Base-by-base conservation (phyloP, 495 filamentous ascomycete genomes). In the Neurospora sp. region DNA sequence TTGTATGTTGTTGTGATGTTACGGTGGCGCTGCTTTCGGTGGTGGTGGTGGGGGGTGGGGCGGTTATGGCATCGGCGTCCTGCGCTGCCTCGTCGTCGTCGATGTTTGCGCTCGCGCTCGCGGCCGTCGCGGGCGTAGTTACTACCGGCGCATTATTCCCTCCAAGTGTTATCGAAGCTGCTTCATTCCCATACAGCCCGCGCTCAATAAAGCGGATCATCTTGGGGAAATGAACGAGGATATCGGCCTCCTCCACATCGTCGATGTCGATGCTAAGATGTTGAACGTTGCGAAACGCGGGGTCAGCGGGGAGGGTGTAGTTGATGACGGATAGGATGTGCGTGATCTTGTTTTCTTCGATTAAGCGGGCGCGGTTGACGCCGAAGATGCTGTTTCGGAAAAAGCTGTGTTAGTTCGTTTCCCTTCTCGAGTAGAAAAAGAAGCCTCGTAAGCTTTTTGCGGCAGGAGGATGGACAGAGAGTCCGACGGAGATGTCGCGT, bases 171-270 rank as follows among this genome's bases (percentile, higher is more conserved):
- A 42, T 21, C 48, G 71, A 45, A 36, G 28, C 17, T n/a, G 42
- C 71, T 80, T 83, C 83, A 13, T 71, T 71, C 13, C 79, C 77
- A 62, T 82, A 73, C 45, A 98, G 82, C 2, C 90, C 96, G 54
- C 88, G 82, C 76, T 93, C 89, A 77, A 98, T 97, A 79, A 97
- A 99, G 70, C 86, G 85, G 75, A 94, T 90, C 59, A 90, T 91
- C 34, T 84, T 81, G 13, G 92, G 87, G 72, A 99, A 91, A 78
- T 94, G 88, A 75, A 93, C 88, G 13, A 98, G 80, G 38, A 98
- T 83, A 78, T 99, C 92, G 76, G 94, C 91, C 78, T 97, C 92
- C 17, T 92, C 92, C 62, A 91, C 87, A 84, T 98, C 96, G 83
- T 97, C 92, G 40, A 97, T 89, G 74, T 94, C 90, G 77, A 98